A percentile compares a stretch with the other conserved stretches of the same genome.
phyloP scores from a whole-genome alignment of 805 yeast genomes.

The Kazachstania bromeliacearum region DNA sequence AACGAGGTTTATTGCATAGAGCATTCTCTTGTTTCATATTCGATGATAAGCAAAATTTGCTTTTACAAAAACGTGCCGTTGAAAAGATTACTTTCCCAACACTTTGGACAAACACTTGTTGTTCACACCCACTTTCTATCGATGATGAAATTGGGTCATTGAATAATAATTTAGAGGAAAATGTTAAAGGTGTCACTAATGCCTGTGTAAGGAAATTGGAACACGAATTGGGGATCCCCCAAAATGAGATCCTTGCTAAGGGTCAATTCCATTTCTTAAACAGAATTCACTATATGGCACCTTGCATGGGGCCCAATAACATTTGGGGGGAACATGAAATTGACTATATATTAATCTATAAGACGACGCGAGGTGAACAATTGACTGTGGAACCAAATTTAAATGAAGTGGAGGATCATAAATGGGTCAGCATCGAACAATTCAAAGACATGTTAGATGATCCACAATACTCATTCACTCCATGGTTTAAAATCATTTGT shows the following conservation, averaged over 20 bases:
- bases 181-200: constrained; percentile 66
- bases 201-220: constrained; percentile 91
- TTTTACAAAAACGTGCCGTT: constrained; percentile 90
- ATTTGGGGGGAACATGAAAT: constrained; percentile 96
- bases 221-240: constrained; percentile 83
- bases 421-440: constrained; percentile 61
- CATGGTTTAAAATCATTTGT: constrained; percentile 96
- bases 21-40: constrained; percentile 95
- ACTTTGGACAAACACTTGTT: constrained; percentile 98
- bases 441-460: constrained; percentile 72
- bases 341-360: constrained; percentile 82
- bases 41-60: constrained; percentile 61
- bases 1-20: constrained; percentile 80
- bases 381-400: constrained; percentile 48
- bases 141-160: constrained; percentile 64
- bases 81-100: constrained; percentile 95
- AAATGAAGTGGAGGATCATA: constrained; percentile 78
- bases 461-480: constrained; percentile 60
- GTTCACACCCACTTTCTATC: constrained; percentile 92
- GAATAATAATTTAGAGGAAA: constrained; percentile 34
- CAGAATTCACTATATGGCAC: constrained; percentile 90
- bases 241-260: constrained; percentile 44
- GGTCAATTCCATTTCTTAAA: constrained; percentile 75
- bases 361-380: constrained; percentile 38
- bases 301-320: constrained; percentile 46